phyloP scores from a whole-genome alignment of 805 yeast genomes.

The Komagataella mondaviorum region DNA sequence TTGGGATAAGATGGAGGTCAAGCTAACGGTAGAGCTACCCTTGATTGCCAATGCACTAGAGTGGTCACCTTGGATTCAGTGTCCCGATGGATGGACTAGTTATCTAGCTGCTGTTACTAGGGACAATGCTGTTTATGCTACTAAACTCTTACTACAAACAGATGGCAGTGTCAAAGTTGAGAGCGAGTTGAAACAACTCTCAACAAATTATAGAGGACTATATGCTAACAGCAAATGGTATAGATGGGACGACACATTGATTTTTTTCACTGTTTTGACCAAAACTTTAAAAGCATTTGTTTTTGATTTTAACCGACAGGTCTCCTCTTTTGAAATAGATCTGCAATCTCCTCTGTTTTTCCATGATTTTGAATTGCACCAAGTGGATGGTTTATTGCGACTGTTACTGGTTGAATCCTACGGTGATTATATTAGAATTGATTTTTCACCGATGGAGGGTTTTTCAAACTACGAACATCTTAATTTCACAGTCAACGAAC shows the following conservation, averaged over 20 bases:
- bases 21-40: background rate
- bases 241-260: background rate
- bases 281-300: background rate
- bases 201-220: background rate
- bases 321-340: background rate
- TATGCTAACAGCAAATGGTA: background rate
- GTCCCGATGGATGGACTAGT: background rate
- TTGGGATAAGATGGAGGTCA: background rate
- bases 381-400: background rate
- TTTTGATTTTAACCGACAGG: too few relatives aligned
- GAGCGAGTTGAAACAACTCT: background rate
- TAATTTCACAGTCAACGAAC: background rate
- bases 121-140: background rate
- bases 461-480: background rate
- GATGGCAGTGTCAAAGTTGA: background rate
- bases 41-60: background rate
- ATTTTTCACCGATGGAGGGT: background rate
- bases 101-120: background rate
- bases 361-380: background rate
- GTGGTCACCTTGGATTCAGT: background rate
- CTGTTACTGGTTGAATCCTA: background rate
- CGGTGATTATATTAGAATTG: background rate
- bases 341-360: background rate
- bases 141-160: background rate
- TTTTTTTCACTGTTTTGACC: background rate